Evolutionary conservation across 116 monocot species (phyloP), one percentile per base, ranked within the genome.

Genomic region (Zostera marina): DNA sequence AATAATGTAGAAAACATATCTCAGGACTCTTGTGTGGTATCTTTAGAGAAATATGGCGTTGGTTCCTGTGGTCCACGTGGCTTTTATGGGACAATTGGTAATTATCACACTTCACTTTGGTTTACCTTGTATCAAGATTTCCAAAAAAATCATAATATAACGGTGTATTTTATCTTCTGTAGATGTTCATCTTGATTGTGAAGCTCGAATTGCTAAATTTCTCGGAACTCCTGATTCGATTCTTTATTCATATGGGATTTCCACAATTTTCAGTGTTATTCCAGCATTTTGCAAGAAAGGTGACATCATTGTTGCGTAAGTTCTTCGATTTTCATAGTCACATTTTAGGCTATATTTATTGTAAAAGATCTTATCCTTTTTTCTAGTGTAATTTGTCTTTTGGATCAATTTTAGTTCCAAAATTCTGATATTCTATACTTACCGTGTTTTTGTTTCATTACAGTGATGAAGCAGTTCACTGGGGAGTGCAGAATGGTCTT

Each of bases 131-230:
- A 13, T 54, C 11, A 9, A 43, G 44, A 19, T 48, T 26, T 52
- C 44, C 38, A 8, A 15, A 63, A 44, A 2, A 9, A 26, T 53
- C 32, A 44, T 45, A 26, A 25, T 55, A 55, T 45, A 53, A 40
- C 40, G 43, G 11, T 59, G 11, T 21, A 40, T 42, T 59, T 41
- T 8, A 21, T 75, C 25, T 48, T 72, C 56, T 71, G 17, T 54
- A 96, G 96, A 96, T 83, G 89, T 89, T 20, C 89, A 89, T 53
- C 88, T 96, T 78, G 96, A 96, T 57, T 89, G 96, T 80, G 96
- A 96, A 74, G 45, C 69, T 11, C 85, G 62, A 76, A 89, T 96
- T 60, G 71, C 96, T 1, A 85, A 96, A 53, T 96, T 96, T 63
- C 44, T 96, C 53, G 85, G 96, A 1, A 96, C 96, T 52, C 82